Evolutionary conservation across 768 basidiomycete species (phyloP), one percentile per base, ranked within the genome.

Genomic region (Epithele typhae): DNA sequence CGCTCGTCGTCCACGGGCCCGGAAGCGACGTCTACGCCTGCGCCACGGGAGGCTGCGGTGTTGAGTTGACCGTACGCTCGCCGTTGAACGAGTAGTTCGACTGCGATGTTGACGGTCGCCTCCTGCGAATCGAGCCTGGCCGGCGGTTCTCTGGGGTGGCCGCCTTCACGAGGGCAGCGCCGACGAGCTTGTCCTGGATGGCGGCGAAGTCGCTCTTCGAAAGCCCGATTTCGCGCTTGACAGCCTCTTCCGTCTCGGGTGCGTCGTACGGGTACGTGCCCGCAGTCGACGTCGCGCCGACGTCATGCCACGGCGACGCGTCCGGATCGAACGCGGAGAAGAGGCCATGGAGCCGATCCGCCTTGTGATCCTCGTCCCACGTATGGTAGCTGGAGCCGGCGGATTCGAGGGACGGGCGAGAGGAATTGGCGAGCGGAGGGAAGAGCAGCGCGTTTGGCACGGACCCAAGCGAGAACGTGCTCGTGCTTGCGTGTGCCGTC

Each of bases 311-410:
- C 3, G 74, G 68, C 25, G 76, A 67, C 25, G 73, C 74, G 39
- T 71, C 69, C 21, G 70, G 60, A 38, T 78, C 78, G 8, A 68
- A 60, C 42, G 78, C 76, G 27, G 64, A 71, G 60, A 89, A 80
- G 19, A 87, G 55, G 37, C 70, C 74, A 43, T 77, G 63, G 40
- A 74, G 62, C 37, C 71, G 71, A 51, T 84, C 79, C 47, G 76
- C 76, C 53, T 67, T 68, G 49, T 82, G 65, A 39, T 65, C 79
- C 19, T 68, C 81, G 46, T 88, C 85, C 76, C 76, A 82, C 4
- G 88, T 88, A 60, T 91, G 88, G 62, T 87, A 92, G 64, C 90
- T 92, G 3, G 90, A 92, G 14, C 90, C 87, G 27, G 73, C 75
- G 9, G 88, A 90, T 48, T 82, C 86, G 18, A 92, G 66, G 5